phyloP scores from a whole-genome alignment of 2,329 filamentous ascomycete genomes.

The Scorias spongiosa region DNA sequence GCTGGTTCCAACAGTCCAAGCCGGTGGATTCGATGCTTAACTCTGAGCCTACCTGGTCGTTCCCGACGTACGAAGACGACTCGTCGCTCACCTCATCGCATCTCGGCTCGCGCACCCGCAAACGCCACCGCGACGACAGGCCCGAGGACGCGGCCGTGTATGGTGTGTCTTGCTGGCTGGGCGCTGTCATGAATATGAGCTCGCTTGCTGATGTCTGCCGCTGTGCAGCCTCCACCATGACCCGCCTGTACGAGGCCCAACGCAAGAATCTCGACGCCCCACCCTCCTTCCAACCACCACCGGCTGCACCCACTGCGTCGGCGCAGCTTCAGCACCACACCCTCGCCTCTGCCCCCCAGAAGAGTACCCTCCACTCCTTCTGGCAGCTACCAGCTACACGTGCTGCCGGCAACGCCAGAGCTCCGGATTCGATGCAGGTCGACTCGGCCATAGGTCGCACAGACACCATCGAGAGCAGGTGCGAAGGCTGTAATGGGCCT shows the following conservation, averaged over 20 bases:
- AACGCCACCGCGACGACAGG: constrained; percentile 42
- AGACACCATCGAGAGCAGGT: constrained; percentile 13
- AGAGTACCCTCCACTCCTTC: constrained; percentile 32
- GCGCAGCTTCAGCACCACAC: constrained; percentile 7
- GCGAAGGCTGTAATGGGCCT: constrained; percentile 30
- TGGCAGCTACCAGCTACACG: constrained; percentile 25
- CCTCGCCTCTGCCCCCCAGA: constrained; percentile 16
- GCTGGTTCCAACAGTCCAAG: constrained; percentile 17
- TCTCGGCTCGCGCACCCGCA: constrained; percentile 42
- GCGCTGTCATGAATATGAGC: constrained; percentile 5
- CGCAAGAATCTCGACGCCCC: constrained; percentile 12
- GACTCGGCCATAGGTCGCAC: constrained; percentile 1
- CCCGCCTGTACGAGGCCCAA: constrained; percentile 31
- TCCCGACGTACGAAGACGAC: constrained; percentile 4
- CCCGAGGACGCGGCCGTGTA: constrained; percentile 41
- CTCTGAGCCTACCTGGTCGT: constrained; percentile 13
- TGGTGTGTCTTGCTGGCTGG: constrained; percentile 25
- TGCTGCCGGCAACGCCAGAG: neutral
- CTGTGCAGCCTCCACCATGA: constrained; percentile 28
- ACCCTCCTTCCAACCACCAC: constrained; percentile 8
- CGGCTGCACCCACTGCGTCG: neutral
- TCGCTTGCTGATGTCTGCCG: constrained; percentile 8
- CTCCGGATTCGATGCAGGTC: neutral
- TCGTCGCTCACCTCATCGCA: constrained; percentile 16
- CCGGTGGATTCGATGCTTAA: constrained; percentile 5